Evolutionary conservation across 179 eudicot genomes (phyloP).

Genomic region (Actinidia chinensis): DNA sequence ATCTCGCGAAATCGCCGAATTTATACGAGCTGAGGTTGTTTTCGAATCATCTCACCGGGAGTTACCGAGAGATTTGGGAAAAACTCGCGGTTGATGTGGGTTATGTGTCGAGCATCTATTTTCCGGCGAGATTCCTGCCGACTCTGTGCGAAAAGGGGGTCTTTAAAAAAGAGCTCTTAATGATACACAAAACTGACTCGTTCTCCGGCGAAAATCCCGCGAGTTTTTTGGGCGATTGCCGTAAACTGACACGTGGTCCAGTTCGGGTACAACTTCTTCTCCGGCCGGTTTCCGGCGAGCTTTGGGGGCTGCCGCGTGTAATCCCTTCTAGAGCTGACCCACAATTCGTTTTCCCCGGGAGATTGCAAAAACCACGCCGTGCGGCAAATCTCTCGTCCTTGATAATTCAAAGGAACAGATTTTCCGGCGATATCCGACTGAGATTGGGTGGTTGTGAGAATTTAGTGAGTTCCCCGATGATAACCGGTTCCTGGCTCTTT

Average conservation of each 20-base stretch:
- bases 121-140: conserved; percentile 57
- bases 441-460: conserved; percentile 51
- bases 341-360: conserved; percentile 59
- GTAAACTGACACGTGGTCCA: conserved; percentile 52
- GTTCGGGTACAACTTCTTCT: conserved; percentile 44
- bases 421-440: conserved; percentile 60
- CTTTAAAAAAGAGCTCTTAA: conserved; percentile 46
- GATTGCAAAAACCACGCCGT: conserved; percentile 49
- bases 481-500: conserved; percentile 57
- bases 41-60: conserved; percentile 36
- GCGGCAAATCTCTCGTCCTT: conserved; percentile 57
- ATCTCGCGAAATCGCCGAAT: conserved; percentile 41
- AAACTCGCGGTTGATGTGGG: conserved; percentile 38
- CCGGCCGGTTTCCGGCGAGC: conserved; percentile 59
- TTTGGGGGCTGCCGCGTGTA: conserved; percentile 72
- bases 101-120: conserved; percentile 48
- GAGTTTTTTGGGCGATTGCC: conserved; percentile 48
- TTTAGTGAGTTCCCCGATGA: conserved; percentile 42
- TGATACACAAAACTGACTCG: conserved; percentile 46
- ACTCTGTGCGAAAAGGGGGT: conserved; percentile 56
- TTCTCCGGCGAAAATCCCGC: conserved; percentile 68
- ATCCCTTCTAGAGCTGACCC: conserved; percentile 46
- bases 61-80: conserved; percentile 57
- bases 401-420: conserved; percentile 42
- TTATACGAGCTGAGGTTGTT: conserved; percentile 27